These are phyloP conservation scores for Clavaria fumosa DNA, from an alignment of 768 basidiomycete species.

Conservation along the genomic window DNA sequence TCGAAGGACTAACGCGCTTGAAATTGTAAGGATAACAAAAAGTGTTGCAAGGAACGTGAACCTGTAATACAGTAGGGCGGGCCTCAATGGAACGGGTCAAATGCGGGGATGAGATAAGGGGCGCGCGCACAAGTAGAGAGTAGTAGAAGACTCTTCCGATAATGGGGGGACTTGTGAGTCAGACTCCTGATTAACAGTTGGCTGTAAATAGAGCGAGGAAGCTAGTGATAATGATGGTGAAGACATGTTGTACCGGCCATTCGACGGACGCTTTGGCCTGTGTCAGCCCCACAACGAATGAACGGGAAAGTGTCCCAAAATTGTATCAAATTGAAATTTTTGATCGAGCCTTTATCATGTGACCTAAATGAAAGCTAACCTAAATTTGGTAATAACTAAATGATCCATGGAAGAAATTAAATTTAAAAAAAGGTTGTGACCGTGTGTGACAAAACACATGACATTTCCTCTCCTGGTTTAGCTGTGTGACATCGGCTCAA, in stretches of 20 bases:
- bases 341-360: no score
- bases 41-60: constrained; percentile 64
- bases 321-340: no score
- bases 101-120: constrained; percentile 1
- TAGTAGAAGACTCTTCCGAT: constrained; percentile 22
- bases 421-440: constrained; percentile 8
- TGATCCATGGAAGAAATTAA: no score
- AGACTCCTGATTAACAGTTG: neutral
- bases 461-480: neutral
- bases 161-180: no score
- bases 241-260: no score
- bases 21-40: constrained; percentile 48
- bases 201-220: constrained; percentile 9
- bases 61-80: constrained; percentile 21
- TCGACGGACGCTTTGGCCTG: no score
- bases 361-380: no score
- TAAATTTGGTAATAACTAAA: no score
- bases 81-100: constrained; percentile 5
- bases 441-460: constrained; percentile 10
- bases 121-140: constrained; percentile 23
- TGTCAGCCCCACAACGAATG: no score
- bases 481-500: neutral
- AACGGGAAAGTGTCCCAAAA: no score
- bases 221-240: constrained; percentile 10
- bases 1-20: constrained; percentile 46